Conservation (phyloP, 2,329 filamentous ascomycete species). For the Tympanopsis confertula region DNA sequence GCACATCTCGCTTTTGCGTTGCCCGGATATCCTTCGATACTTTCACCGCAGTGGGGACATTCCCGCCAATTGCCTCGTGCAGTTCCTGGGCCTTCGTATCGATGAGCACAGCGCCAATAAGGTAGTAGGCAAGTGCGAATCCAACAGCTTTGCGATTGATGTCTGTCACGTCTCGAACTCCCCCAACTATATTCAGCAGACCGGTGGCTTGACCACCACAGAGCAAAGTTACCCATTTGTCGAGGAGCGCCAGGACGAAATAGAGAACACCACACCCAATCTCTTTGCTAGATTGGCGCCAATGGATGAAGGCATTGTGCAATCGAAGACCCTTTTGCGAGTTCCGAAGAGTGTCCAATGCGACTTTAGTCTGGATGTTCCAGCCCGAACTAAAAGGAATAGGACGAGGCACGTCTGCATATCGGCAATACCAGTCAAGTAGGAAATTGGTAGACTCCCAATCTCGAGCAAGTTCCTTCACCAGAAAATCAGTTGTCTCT, state of each 20-base stretch:
- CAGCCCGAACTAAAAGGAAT: slow-evolving; percentile 16
- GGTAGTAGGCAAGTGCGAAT: slow-evolving; percentile 43
- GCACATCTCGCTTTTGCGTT: slow-evolving; percentile 28
- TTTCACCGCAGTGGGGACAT: slow-evolving; percentile 24
- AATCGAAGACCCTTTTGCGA: slow-evolving; percentile 16
- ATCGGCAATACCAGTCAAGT: slow-evolving; percentile 20
- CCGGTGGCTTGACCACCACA: slow-evolving; percentile 8
- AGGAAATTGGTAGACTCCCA: slow-evolving; percentile 22
- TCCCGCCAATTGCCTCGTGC: slow-evolving; percentile 27
- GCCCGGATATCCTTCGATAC: slow-evolving; percentile 26
- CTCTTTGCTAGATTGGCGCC: slow-evolving; percentile 15
- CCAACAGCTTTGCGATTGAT: slow-evolving; percentile 31
- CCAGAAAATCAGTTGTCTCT: slow-evolving; percentile 28
- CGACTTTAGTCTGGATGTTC: slow-evolving; percentile 17
- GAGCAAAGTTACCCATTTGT: slow-evolving; percentile 15
- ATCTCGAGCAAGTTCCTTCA: slow-evolving; percentile 34
- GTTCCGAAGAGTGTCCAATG: slow-evolving; percentile 13
- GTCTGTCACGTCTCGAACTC: slow-evolving; percentile 7
- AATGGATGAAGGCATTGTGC: slow-evolving; percentile 17
- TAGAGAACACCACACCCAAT: slow-evolving; percentile 34
- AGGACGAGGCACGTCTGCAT: slow-evolving; percentile 22
- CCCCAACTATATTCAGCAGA: too few relatives aligned
- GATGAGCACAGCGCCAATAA: slow-evolving; percentile 41
- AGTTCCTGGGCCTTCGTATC: slow-evolving; percentile 41
- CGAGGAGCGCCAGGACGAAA: slow-evolving; percentile 17